phyloP scores from a whole-genome alignment of 2,329 filamentous ascomycete species.

The Neonectria ditissima region DNA sequence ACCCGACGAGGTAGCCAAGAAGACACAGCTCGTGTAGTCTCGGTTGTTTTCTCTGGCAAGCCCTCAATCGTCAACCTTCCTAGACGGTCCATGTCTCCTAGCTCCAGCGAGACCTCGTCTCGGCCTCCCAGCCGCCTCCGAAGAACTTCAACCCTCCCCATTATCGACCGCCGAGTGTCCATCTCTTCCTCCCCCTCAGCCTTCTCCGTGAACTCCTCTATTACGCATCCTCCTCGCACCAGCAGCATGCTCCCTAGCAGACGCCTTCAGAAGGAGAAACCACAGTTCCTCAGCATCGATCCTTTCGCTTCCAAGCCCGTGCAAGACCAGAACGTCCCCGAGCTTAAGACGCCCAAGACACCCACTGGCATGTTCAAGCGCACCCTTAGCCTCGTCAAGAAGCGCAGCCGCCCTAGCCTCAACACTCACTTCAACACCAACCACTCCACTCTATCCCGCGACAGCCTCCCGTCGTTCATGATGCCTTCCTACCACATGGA shows the following conservation, averaged over 20 bases:
- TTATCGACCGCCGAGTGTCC: constrained; percentile 49
- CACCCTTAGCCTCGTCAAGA: constrained; percentile 66
- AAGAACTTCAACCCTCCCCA: constrained; percentile 49
- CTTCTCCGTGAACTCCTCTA: constrained; percentile 31
- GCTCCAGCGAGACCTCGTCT: constrained; percentile 46
- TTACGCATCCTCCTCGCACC: constrained; percentile 55
- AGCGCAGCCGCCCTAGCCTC: constrained; percentile 65
- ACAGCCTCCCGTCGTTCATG: constrained; percentile 46
- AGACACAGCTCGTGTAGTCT: constrained; percentile 69
- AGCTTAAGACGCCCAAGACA: constrained; percentile 48
- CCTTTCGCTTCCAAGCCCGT: constrained; percentile 58
- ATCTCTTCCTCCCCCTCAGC: constrained; percentile 50
- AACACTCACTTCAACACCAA: constrained; percentile 50
- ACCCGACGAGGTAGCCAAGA: constrained; percentile 59
- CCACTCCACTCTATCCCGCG: constrained; percentile 50
- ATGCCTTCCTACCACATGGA: constrained; percentile 47
- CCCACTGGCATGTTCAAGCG: constrained; percentile 63
- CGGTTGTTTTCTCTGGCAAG: constrained; percentile 70
- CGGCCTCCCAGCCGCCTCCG: constrained; percentile 42
- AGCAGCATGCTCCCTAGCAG: constrained; percentile 56
- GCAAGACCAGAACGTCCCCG: constrained; percentile 40
- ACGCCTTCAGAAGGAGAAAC: constrained; percentile 53
- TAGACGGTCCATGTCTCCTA: constrained; percentile 58
- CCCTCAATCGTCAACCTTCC: constrained; percentile 67
- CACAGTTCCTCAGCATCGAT: constrained; percentile 66